Evolutionary conservation across 805 yeast species (phyloP).

Genomic region (Wickerhamomyces chaumierensis): DNA sequence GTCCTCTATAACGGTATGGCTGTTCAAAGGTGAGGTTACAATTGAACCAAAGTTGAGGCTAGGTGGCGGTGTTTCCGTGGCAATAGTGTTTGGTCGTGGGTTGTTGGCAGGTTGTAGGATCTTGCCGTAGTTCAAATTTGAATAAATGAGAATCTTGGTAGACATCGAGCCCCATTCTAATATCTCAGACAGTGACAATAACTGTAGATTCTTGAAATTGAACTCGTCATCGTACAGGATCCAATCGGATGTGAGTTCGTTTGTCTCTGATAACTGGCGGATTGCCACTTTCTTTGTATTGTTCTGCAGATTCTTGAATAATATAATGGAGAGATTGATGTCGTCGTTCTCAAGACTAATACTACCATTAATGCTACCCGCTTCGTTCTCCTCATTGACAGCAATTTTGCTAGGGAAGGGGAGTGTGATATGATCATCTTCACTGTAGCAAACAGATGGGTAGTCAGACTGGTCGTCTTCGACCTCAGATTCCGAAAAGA

Average conservation of each 20-base stretch:
- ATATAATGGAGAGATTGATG: constrained; percentile 8
- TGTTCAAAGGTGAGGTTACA: constrained; percentile 4
- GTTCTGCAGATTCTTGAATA: constrained; percentile 11
- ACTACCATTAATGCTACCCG: background rate
- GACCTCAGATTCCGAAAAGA: too few relatives aligned
- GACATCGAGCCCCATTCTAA: constrained; percentile 16
- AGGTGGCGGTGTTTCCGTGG: background rate
- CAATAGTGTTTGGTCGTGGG: too few relatives aligned
- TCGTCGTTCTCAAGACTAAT: too few relatives aligned
- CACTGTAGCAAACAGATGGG: too few relatives aligned
- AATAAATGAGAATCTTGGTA: constrained; percentile 24
- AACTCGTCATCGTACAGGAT: constrained; percentile 27
- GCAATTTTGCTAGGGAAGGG: too few relatives aligned
- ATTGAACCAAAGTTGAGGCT: too few relatives aligned
- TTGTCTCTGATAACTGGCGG: constrained; percentile 12
- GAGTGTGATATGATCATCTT: too few relatives aligned
- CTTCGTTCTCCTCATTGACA: background rate
- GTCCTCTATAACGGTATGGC: constrained; percentile 1
- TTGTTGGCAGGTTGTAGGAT: constrained; percentile 4
- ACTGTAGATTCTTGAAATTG: constrained; percentile 24
- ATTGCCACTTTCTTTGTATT: constrained; percentile 15
- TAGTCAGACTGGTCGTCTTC: too few relatives aligned
- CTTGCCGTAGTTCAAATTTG: constrained; percentile 6
- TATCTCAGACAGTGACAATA: constrained; percentile 24
- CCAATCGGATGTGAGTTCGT: constrained; percentile 26